phyloP scores from a whole-genome alignment of 2,329 filamentous ascomycete species.

The Aspergillus texensis region DNA sequence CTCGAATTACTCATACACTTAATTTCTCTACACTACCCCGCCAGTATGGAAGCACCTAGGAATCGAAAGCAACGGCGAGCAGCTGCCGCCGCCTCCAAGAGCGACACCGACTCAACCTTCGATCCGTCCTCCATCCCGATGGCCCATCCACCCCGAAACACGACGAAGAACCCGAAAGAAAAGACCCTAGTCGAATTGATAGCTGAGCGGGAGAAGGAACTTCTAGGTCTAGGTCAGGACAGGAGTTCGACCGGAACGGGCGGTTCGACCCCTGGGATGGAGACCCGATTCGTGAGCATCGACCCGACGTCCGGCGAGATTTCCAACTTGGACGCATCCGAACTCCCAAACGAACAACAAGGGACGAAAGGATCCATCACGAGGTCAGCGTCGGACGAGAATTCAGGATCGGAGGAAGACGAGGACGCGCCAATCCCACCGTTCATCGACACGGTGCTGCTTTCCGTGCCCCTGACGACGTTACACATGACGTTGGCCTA shows the following conservation, averaged over 20 bases:
- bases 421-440: constrained; percentile 34
- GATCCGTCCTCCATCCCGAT: constrained; percentile 39
- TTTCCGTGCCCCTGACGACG: constrained; percentile 45
- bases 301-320: constrained; percentile 27
- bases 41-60: constrained; percentile 31
- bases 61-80: constrained; percentile 47
- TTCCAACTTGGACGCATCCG: constrained; percentile 28
- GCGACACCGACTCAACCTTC: constrained; percentile 22
- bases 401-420: not conserved
- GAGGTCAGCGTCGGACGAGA: not conserved
- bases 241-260: constrained; percentile 9
- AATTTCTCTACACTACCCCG: not conserved
- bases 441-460: constrained; percentile 47
- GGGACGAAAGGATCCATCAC: not conserved
- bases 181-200: constrained; percentile 51
- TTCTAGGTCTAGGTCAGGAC: constrained; percentile 23
- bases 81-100: constrained; percentile 23
- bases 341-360: constrained; percentile 20
- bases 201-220: constrained; percentile 44
- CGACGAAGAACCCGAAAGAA: constrained; percentile 21
- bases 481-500: constrained; percentile 50
- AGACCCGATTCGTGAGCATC: constrained; percentile 38
- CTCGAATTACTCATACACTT: not conserved
- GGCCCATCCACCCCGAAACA: constrained; percentile 26
- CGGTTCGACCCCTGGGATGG: not conserved